Conservation (phyloP, 2,329 filamentous ascomycete species). For the Cladosporium sphaerospermum region DNA sequence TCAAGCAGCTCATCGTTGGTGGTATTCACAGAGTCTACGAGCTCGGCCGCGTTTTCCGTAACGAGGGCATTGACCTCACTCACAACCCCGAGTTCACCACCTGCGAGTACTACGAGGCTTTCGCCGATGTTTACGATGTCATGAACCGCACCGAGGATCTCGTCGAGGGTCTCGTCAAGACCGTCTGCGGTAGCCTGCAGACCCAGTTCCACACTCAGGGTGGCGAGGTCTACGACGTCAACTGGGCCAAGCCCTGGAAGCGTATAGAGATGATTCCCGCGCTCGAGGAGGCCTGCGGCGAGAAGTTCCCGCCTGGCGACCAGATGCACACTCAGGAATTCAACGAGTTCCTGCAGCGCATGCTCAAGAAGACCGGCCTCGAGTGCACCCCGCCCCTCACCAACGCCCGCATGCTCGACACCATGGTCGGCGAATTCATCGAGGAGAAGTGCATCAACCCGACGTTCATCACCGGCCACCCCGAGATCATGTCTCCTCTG, state of each 20-base stretch:
- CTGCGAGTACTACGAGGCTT: constrained; percentile 95
- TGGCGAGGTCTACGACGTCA: constrained; percentile 82
- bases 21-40: constrained; percentile 94
- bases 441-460: constrained; percentile 92
- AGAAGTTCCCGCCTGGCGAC: constrained; percentile 87
- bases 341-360: constrained; percentile 74
- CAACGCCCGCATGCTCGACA: constrained; percentile 94
- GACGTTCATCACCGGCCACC: constrained; percentile 83
- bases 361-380: constrained; percentile 85
- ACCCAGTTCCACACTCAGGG: constrained; percentile 72
- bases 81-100: constrained; percentile 99
- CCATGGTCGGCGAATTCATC: constrained; percentile 83
- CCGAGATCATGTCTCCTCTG: constrained; percentile 79
- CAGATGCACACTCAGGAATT: constrained; percentile 86
- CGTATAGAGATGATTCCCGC: constrained; percentile 93
- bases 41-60: constrained; percentile 90
- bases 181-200: constrained; percentile 61
- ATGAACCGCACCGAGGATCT: constrained; percentile 91
- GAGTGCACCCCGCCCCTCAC: constrained; percentile 87
- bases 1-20: constrained; percentile 94
- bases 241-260: constrained; percentile 94
- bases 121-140: constrained; percentile 75
- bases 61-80: constrained; percentile 84
- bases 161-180: constrained; percentile 81
- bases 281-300: constrained; percentile 80